Evolutionary conservation across 2,329 filamentous ascomycete species (phyloP).

Genomic region (Penicillium sp.): DNA sequence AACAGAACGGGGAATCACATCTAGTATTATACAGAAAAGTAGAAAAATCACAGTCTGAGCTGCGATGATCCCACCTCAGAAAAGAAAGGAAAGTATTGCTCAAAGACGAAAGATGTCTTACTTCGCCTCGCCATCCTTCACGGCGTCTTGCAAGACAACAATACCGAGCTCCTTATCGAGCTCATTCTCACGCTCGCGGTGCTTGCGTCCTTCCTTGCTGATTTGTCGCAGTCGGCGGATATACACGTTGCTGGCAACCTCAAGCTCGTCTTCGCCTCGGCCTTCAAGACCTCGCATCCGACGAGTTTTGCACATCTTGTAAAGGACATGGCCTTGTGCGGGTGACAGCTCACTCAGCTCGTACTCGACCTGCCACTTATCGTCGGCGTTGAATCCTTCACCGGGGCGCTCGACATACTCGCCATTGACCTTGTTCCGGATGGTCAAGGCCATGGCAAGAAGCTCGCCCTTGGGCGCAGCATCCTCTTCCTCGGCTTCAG

Average conservation of each 20-base stretch:
- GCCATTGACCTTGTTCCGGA: constrained; percentile 73
- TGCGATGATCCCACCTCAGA: neutral
- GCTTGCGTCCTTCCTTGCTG: constrained; percentile 59
- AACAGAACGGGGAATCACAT: constrained; percentile 9
- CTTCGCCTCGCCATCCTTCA: constrained; percentile 3
- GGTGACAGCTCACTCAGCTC: constrained; percentile 64
- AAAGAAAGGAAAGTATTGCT: neutral
- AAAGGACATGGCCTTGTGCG: constrained; percentile 53
- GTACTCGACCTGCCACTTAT: constrained; percentile 77
- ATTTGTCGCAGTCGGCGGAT: constrained; percentile 39
- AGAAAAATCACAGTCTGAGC: neutral
- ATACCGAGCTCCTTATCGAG: constrained; percentile 50
- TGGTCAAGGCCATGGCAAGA: constrained; percentile 69
- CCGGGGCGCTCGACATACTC: constrained; percentile 62
- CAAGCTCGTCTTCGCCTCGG: constrained; percentile 43
- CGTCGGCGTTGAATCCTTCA: constrained; percentile 40
- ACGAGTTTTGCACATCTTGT: constrained; percentile 58
- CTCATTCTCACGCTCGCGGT: constrained; percentile 58
- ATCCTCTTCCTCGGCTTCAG: constrained; percentile 8
- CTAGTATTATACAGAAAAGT: constrained; percentile 5
- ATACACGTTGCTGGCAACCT: constrained; percentile 50
- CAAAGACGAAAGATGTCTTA: neutral
- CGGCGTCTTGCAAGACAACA: constrained; percentile 28
- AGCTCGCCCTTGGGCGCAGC: constrained; percentile 38
- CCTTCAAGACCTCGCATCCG: constrained; percentile 51